phyloP scores from a whole-genome alignment of 371 early-diverging fungal genomes.

The Mortierella sp. region DNA sequence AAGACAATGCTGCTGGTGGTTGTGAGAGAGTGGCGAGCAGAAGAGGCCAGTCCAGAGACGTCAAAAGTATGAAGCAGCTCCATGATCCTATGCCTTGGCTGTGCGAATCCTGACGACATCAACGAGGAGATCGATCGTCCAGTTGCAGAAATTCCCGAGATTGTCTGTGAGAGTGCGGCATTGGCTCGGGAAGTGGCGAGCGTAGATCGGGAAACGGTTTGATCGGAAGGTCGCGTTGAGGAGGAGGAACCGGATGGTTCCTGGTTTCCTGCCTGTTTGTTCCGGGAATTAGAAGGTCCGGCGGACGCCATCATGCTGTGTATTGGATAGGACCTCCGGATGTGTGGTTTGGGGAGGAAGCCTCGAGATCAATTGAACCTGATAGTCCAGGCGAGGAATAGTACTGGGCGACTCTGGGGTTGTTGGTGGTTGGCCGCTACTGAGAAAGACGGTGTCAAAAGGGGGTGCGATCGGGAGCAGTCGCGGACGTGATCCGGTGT shows the following conservation, averaged over 20 bases:
- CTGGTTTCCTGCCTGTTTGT: slow-evolving; percentile 31
- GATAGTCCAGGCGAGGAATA: neutral
- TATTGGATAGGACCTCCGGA: neutral
- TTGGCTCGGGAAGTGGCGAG: slow-evolving; percentile 33
- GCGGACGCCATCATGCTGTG: slow-evolving; percentile 44
- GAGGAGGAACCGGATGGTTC: slow-evolving; percentile 16
- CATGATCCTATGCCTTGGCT: slow-evolving; percentile 50
- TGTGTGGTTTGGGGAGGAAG: neutral
- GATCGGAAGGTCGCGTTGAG: slow-evolving; percentile 7
- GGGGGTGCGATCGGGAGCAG: neutral
- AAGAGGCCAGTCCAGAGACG: slow-evolving; percentile 48
- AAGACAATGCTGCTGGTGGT: slow-evolving; percentile 59
- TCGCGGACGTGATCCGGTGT: neutral
- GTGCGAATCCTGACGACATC: slow-evolving; percentile 50
- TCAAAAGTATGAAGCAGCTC: slow-evolving; percentile 51
- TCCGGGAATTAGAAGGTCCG: slow-evolving; percentile 37
- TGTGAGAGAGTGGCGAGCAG: slow-evolving; percentile 52
- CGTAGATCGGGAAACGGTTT: slow-evolving; percentile 20
- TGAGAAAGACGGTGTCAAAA: neutral
- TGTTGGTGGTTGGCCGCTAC: neutral
- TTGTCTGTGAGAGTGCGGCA: slow-evolving; percentile 46
- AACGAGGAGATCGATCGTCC: slow-evolving; percentile 45
- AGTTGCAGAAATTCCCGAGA: slow-evolving; percentile 49
- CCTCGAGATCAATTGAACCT: neutral
- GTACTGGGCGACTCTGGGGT: neutral